A percentile compares a stretch with the other conserved stretches of the same genome.
Evolutionary conservation across 108 stramenopile genomes (phyloP).

Genomic region (Asterionellopsis glacialis): DNA sequence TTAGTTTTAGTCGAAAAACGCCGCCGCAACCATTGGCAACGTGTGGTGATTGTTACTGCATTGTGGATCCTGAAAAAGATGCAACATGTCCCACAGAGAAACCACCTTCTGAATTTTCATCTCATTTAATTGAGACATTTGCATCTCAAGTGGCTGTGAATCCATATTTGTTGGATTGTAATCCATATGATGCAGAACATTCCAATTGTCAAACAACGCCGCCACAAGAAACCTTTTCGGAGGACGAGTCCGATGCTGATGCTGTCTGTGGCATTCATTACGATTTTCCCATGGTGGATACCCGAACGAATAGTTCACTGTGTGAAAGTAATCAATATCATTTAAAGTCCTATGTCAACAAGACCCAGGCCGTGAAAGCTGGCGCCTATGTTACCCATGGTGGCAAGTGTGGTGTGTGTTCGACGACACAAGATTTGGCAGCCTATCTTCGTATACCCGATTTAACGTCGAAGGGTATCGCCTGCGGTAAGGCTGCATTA

Average conservation of each 20-base stretch:
- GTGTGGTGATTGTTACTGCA: too few species aligned
- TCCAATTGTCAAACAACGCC: constrained; percentile 14
- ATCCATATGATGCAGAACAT: constrained; percentile 20
- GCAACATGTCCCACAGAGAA: background rate
- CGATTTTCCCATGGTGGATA: background rate
- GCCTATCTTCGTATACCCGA: constrained; percentile 17
- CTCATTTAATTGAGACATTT: constrained; percentile 1
- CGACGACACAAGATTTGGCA: constrained; percentile 32
- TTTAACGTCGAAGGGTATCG: constrained; percentile 17
- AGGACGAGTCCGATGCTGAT: too few species aligned
- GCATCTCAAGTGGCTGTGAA: constrained; percentile 9
- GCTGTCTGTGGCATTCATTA: constrained; percentile 30
- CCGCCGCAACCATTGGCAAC: too few species aligned
- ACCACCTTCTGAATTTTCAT: background rate
- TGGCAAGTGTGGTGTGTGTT: constrained; percentile 32
- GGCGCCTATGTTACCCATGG: constrained; percentile 30
- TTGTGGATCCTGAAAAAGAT: too few species aligned
- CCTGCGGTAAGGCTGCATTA: constrained; percentile 13
- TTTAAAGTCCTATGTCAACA: constrained; percentile 14
- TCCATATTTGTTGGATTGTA: constrained; percentile 22
- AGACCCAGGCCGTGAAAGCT: constrained; percentile 8
- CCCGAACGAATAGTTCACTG: background rate
- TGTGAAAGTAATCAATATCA: constrained; percentile 1
- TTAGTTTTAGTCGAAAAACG: too few species aligned
- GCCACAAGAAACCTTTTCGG: constrained; percentile 7